Conservation (phyloP, 192 early-diverging fungal species). For the Phlyctochytrium arcticum region DNA sequence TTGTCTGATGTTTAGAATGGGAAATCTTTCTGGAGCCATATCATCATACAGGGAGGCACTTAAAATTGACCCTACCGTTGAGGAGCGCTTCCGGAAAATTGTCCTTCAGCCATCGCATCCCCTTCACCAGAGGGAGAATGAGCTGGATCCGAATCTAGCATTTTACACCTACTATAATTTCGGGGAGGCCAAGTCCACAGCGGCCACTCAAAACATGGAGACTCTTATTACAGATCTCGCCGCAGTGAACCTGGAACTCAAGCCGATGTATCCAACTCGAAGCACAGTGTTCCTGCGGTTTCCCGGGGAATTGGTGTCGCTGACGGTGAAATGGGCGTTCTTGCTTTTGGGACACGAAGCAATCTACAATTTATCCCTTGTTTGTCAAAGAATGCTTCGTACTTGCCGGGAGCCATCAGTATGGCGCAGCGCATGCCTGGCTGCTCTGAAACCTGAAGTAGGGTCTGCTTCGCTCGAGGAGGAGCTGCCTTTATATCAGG, state of each 20-base stretch:
- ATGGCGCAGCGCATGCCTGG: slow-evolving; percentile 16
- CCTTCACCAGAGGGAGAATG: not conserved
- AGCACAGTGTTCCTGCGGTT: not conserved
- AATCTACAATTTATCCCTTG: slow-evolving; percentile 6
- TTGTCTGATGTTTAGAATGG: slow-evolving; percentile 4
- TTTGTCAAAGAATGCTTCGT: slow-evolving; percentile 4
- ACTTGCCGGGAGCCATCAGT: slow-evolving; percentile 10
- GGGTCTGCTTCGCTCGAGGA: not conserved
- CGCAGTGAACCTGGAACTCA: not conserved
- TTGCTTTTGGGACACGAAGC: not conserved
- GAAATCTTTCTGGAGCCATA: slow-evolving; percentile 14
- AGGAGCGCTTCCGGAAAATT: slow-evolving; percentile 5
- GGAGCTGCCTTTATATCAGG: slow-evolving; percentile 9
- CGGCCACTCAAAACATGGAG: not conserved
- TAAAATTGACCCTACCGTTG: slow-evolving; percentile 11
- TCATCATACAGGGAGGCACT: slow-evolving; percentile 9
- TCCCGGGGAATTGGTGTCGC: slow-evolving; percentile 14
- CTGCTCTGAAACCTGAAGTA: not conserved
- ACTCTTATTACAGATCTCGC: not conserved
- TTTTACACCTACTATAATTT: slow-evolving; percentile 23
- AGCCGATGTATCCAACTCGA: not conserved
- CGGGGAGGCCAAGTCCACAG: not conserved
- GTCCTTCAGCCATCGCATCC: not conserved
- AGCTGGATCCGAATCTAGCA: slow-evolving; percentile 3
- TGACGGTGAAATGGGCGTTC: slow-evolving; percentile 12